A percentile compares a stretch with the other conserved stretches of the same genome.
Evolutionary conservation across 495 filamentous ascomycete species (phyloP).

Genomic region (Neurospora sp.): DNA sequence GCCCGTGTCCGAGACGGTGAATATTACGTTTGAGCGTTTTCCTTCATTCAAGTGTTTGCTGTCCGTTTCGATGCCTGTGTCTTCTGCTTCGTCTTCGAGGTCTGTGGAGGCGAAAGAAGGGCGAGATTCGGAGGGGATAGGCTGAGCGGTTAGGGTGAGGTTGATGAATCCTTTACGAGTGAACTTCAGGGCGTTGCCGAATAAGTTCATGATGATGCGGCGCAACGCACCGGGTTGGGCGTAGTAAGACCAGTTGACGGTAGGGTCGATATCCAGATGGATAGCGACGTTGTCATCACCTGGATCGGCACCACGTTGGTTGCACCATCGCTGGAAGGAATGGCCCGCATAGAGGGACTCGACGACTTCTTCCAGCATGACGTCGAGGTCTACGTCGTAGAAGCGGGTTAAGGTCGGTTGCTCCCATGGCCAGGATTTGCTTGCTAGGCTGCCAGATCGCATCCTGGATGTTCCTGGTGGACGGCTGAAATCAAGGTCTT

Average conservation of each 20-base stretch:
- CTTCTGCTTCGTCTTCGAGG: neutral
- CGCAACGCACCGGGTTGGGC: conserved; percentile 64
- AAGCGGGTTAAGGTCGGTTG: neutral
- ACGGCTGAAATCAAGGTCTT: neutral
- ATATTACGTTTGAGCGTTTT: conserved; percentile 15
- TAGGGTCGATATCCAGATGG: conserved; percentile 50
- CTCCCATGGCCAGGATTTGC: neutral
- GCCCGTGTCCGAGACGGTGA: conserved; percentile 55
- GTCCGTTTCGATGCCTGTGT: conserved; percentile 14
- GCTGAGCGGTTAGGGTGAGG: conserved; percentile 41
- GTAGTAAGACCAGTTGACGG: conserved; percentile 50
- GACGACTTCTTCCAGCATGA: conserved; percentile 48
- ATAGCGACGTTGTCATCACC: conserved; percentile 36
- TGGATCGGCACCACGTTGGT: conserved; percentile 12
- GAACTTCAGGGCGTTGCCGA: conserved; percentile 78
- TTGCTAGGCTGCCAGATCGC: neutral
- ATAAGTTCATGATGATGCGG: conserved; percentile 71
- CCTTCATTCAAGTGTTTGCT: conserved; percentile 9
- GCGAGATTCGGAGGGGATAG: neutral
- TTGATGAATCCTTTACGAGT: conserved; percentile 57
- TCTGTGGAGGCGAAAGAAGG: neutral
- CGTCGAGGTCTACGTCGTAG: conserved; percentile 28
- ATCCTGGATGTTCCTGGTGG: neutral
- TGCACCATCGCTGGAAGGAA: neutral
- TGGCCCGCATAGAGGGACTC: conserved; percentile 18